Evolutionary conservation across 176 grass and related monocot genomes (phyloP), one percentile per base, ranked within the genome.

Genomic region (Bonia amplexicaulis): DNA sequence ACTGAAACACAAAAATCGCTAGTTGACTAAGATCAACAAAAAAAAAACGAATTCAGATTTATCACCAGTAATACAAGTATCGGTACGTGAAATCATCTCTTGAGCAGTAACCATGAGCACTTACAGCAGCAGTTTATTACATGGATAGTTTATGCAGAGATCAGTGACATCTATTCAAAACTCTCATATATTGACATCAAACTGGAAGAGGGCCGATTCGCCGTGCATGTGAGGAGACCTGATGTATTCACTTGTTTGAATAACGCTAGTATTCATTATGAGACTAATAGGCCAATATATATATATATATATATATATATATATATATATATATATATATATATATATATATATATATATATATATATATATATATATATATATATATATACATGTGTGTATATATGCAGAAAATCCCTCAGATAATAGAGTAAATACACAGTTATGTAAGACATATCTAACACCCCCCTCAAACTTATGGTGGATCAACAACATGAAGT

Each of bases 211-310:
- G 33, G 54, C 26, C 6, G 0, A 9, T 42, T 51, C 20, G 16
- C 17, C 2, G 10, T 0, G 29, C 22, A 86, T 63, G 12, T 62
- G n/a, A 45, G 35, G 53, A 42, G 16, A 68, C 12, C 40, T 42
- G 9, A 27, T 17, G 47, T 26, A 44, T 64, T 90, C 85, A 91
- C 76, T n/a, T n/a, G n/a, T n/a, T n/a, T n/a, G n/a, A n/a, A n/a
- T n/a, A n/a, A n/a, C n/a, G n/a, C n/a, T n/a, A n/a, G n/a, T n/a
- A n/a, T n/a, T n/a, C n/a, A n/a, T n/a, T n/a, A n/a, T n/a, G n/a
- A n/a, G n/a, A n/a, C n/a, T n/a, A n/a, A n/a, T n/a, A n/a, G n/a
- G n/a, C n/a, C n/a, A n/a, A n/a, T n/a, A n/a, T n/a, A n/a, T n/a
- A n/a, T n/a, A n/a, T n/a, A n/a, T n/a, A n/a, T n/a, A n/a, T n/a